These are phyloP conservation scores for Yueomyces sp. DNA, from an alignment of 805 yeast genomes.

Conservation along the genomic window DNA sequence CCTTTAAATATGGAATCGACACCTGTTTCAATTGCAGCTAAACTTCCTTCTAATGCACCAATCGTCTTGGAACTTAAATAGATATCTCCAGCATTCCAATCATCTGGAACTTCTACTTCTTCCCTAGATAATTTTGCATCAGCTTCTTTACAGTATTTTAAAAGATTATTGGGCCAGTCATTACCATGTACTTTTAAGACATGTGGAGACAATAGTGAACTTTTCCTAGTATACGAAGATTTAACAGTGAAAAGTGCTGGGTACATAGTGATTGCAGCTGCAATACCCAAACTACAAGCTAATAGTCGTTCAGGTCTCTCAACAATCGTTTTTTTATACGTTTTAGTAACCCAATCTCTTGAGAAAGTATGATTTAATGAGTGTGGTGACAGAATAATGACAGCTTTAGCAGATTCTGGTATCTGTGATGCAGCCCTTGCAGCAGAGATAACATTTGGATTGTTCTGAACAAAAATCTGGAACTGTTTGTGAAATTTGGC, in stretches of 20 bases:
- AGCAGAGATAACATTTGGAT: conserved; percentile 24
- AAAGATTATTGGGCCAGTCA: conserved; percentile 53
- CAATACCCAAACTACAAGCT: conserved; percentile 66
- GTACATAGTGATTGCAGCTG: conserved; percentile 57
- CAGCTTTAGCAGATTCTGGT: conserved; percentile 35
- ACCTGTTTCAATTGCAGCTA: conserved; percentile 64
- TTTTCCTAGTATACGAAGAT: conserved; percentile 27
- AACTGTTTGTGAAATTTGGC: conserved; percentile 31
- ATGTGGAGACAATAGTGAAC: conserved; percentile 42
- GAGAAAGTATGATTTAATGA: conserved; percentile 63
- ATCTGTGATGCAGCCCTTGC: conserved; percentile 22
- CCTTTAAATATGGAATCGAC: conserved; percentile 38
- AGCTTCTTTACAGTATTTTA: conserved; percentile 46
- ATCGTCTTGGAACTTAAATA: conserved; percentile 54
- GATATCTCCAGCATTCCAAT: conserved; percentile 77
- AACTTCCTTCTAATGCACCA: conserved; percentile 60
- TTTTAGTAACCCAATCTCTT: conserved; percentile 62
- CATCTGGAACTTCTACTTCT: conserved; percentile 61
- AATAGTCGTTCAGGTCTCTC: conserved; percentile 72
- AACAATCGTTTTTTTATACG: conserved; percentile 54
- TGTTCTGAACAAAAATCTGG: conserved; percentile 28
- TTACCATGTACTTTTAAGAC: conserved; percentile 59
- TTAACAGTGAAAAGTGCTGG: conserved; percentile 44
- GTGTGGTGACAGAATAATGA: conserved; percentile 54
- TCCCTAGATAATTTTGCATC: conserved; percentile 37